A percentile compares a stretch with the other conserved stretches of the same genome.
Conservation (phyloP, 257 asterid genomes). For the Ilex asprella region DNA sequence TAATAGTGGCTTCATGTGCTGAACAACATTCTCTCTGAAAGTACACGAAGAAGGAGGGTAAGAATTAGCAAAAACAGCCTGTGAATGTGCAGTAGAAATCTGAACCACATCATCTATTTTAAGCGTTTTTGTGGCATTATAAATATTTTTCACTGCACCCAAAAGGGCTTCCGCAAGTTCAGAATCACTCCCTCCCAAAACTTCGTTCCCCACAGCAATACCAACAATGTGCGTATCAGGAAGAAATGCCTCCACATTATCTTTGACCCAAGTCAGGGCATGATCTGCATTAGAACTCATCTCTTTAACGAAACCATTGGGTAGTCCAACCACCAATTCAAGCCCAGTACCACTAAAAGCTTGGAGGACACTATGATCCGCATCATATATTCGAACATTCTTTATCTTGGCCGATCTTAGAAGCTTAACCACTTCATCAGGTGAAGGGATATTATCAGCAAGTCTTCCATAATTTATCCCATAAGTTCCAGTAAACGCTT, state of each 20-base stretch:
- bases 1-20: conserved; percentile 84
- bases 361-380: conserved; percentile 68
- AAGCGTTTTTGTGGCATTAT: conserved; percentile 63
- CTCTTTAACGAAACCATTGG: conserved; percentile 60
- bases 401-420: conserved; percentile 82
- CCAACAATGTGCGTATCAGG: conserved; percentile 86
- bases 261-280: conserved; percentile 84
- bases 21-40: conserved; percentile 56
- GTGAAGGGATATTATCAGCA: conserved; percentile 91
- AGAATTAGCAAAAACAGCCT: conserved; percentile 62
- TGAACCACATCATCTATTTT: conserved; percentile 56
- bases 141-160: conserved; percentile 66
- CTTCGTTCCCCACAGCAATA: conserved; percentile 82
- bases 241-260: conserved; percentile 70
- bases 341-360: conserved; percentile 87
- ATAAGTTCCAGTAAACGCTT: conserved; percentile 82
- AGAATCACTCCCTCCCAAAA: conserved; percentile 48
- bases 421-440: conserved; percentile 68
- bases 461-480: conserved; percentile 95
- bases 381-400: conserved; percentile 82
- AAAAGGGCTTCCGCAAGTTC: conserved; percentile 50
- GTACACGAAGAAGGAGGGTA: conserved; percentile 90
- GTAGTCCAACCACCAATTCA: conserved; percentile 82
- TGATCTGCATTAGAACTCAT: conserved; percentile 59
- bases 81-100: conserved; percentile 79